Conservation (phyloP, 495 filamentous ascomycete species). For the Xylaria acuta region DNA sequence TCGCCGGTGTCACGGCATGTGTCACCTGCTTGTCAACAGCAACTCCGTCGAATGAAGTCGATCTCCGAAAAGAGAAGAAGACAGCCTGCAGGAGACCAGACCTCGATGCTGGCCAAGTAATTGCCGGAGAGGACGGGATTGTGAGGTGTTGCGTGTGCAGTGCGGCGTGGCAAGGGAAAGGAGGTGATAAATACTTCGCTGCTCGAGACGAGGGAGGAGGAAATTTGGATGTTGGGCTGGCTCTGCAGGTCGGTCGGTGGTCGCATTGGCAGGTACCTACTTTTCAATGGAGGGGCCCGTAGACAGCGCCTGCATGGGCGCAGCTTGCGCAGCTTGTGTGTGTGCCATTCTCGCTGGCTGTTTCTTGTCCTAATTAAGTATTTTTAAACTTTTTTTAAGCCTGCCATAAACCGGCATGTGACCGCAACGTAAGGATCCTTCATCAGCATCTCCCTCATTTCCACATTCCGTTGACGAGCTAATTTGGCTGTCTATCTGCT, state of each 20-base stretch:
- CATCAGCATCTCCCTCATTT: background rate
- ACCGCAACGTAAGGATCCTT: slow-evolving; percentile 14
- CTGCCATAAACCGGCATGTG: slow-evolving; percentile 14
- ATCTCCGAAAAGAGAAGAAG: slow-evolving; percentile 1
- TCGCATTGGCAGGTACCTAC: no score
- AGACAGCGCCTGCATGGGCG: slow-evolving; percentile 6
- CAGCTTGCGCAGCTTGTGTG: background rate
- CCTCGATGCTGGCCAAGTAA: background rate
- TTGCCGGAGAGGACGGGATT: background rate
- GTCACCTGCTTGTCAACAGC: slow-evolving; percentile 24
- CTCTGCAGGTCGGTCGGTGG: slow-evolving; percentile 3
- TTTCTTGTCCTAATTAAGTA: slow-evolving; percentile 1
- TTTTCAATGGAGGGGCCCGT: background rate
- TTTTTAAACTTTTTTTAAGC: slow-evolving; percentile 13
- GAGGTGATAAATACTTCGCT: slow-evolving; percentile 10
- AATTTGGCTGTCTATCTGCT: background rate
- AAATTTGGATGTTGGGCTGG: background rate
- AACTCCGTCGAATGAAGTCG: slow-evolving; percentile 13
- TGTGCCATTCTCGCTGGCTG: background rate
- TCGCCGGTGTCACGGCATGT: slow-evolving; percentile 24
- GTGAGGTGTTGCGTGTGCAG: background rate
- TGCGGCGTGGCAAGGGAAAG: slow-evolving; percentile 3
- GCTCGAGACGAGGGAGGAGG: background rate
- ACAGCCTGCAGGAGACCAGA: background rate
- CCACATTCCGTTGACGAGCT: background rate